Evolutionary conservation across 2,329 filamentous ascomycete genomes (phyloP).

Genomic region (Ceratocystis destructans): DNA sequence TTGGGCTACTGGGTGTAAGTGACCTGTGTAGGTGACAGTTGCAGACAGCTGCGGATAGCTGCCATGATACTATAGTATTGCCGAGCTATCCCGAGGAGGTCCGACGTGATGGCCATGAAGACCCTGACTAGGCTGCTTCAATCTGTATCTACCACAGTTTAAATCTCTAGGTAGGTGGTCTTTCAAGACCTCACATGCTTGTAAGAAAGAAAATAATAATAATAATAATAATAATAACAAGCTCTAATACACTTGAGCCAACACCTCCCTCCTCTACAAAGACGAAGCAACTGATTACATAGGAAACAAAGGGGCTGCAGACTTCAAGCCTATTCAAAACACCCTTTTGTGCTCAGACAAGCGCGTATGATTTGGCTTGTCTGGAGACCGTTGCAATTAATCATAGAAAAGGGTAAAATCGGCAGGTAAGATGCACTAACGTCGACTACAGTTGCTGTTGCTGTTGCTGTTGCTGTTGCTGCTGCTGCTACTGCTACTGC

Average conservation of each 20-base stretch:
- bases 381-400: not conserved
- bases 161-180: not conserved
- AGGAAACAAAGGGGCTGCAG: not conserved
- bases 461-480: too few relatives aligned
- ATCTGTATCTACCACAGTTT: not conserved
- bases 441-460: too few relatives aligned
- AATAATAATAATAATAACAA: too few relatives aligned
- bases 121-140: not conserved
- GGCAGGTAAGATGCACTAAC: too few relatives aligned
- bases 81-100: not conserved
- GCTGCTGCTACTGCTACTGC: too few relatives aligned
- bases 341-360: constrained; percentile 2
- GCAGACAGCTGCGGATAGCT: not conserved
- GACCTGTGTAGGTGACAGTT: not conserved
- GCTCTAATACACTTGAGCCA: too few relatives aligned
- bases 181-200: not conserved
- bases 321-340: not conserved
- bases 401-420: too few relatives aligned
- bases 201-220: not conserved
- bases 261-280: not conserved
- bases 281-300: not conserved
- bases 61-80: not conserved
- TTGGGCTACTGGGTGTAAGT: not conserved
- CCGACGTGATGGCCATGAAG: not conserved
- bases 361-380: not conserved